Base-by-base conservation (phyloP, 179 eudicot species). In the Beta corolliflora region DNA sequence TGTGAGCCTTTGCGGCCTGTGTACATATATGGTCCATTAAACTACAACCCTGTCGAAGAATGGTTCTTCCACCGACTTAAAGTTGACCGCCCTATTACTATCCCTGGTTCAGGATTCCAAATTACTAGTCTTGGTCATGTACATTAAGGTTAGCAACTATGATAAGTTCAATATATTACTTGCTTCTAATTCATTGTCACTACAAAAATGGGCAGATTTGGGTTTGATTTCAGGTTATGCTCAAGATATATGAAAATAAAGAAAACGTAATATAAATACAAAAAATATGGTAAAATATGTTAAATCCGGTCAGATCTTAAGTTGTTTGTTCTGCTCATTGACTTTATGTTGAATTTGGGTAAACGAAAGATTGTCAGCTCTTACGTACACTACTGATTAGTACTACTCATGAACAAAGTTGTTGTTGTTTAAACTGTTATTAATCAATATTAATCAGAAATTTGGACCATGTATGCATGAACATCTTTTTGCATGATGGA, bases 11-110 rank as follows among this genome's bases (percentile, higher is more conserved):
- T 96, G 1, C 91, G 99, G 80, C 99, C 98, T 15, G 99, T 96
- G 46, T 96, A 96, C 86, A 96, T 96, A 55, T 96, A 96, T 77
- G 99, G 99, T 25, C 99, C 99, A 31, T 80, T 95, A 83, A 95
- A 95, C 89, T 95, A 95, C 92, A 95, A 95, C 84, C 99, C 99
- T 6, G 98, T 95, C 54, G 98, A 95, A 81, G 99, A 95, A 80
- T 95, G 99, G 99, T 95, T 95, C 90, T 95, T 95, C 89, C 99
- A 95, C 86, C 88, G 99, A 19, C 84, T 95, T 79, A 94, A 92
- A 90, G 98, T 92, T n/a, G 98, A 98, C 72, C 98, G 98, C 67
- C 99, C 98, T n/a, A 95, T 95, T 67, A 98, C 99, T 2, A 86
- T 95, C 68, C 99, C 99, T 13, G 91, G 92, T 81, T 88, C 98